Conservation (phyloP, 2,329 filamentous ascomycete genomes). For the Epichloe brachyelytri region DNA sequence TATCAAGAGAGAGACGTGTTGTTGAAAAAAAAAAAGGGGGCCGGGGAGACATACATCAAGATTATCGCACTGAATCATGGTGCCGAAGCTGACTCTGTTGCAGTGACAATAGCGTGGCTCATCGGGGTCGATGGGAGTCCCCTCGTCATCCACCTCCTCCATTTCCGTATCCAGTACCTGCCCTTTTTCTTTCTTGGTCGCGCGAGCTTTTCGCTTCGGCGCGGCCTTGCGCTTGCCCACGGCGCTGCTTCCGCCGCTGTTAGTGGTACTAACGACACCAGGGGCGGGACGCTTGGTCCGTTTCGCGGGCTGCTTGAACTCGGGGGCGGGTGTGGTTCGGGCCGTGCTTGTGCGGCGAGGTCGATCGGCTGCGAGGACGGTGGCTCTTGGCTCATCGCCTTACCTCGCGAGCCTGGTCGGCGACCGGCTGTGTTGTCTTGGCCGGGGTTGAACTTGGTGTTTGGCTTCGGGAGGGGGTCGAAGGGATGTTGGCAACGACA, state of each 20-base stretch:
- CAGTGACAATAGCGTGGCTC: conserved; percentile 70
- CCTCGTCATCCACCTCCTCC: conserved; percentile 54
- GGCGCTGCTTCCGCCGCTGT: conserved; percentile 49
- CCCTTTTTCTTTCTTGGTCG: conserved; percentile 35
- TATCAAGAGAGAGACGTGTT: no score
- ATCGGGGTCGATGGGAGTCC: conserved; percentile 58
- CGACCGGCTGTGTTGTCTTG: conserved; percentile 24
- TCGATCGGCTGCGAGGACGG: conserved; percentile 38
- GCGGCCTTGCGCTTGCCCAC: conserved; percentile 60
- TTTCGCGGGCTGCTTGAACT: conserved; percentile 31
- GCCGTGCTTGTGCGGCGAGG: conserved; percentile 44
- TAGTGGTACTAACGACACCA: conserved; percentile 53
- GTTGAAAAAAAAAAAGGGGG: not conserved
- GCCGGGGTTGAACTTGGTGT: conserved; percentile 22
- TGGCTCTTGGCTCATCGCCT: conserved; percentile 38
- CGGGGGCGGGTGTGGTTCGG: conserved; percentile 43
- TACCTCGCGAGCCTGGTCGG: conserved; percentile 39
- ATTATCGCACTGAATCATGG: conserved; percentile 76
- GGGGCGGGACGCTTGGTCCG: conserved; percentile 59
- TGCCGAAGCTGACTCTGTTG: conserved; percentile 67
- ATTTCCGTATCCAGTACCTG: conserved; percentile 28
- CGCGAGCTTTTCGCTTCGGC: conserved; percentile 49
- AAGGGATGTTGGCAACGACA: not conserved
- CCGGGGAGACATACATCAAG: conserved; percentile 44
- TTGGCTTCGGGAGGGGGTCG: conserved; percentile 21